Percentiles rank a stretch among this genome's conserved stretches.
These are phyloP conservation scores for Cardamine chenopodiifolia DNA, from an alignment of 345 rosid genomes.

Conservation along the genomic window DNA sequence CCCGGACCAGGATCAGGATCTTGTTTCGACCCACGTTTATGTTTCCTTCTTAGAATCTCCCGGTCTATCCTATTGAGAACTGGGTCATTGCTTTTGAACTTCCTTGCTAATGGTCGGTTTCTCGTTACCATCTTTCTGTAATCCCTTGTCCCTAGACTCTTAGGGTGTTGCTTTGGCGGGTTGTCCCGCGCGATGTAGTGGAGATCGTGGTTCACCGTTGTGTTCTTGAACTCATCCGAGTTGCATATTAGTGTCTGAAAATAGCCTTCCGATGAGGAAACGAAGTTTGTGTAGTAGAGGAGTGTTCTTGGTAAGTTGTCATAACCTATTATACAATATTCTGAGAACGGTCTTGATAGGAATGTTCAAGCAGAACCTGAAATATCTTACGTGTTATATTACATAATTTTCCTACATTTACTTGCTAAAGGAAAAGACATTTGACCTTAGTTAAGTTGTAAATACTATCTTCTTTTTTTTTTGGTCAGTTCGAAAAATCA, in stretches of 20 bases:
- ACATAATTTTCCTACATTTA: background rate
- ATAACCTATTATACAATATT: slow-evolving; percentile 75
- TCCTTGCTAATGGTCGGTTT: slow-evolving; percentile 83
- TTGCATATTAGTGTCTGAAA: slow-evolving; percentile 92
- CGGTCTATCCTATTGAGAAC: slow-evolving; percentile 79
- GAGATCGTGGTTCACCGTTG: slow-evolving; percentile 84
- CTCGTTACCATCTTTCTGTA: slow-evolving; percentile 68
- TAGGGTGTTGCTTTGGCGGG: slow-evolving; percentile 96
- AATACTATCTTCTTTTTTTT: background rate
- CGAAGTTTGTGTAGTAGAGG: slow-evolving; percentile 86
- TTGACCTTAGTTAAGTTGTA: slow-evolving; percentile 9
- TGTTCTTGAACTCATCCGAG: slow-evolving; percentile 73
- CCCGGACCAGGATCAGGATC: slow-evolving; percentile 66
- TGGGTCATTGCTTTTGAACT: slow-evolving; percentile 72
- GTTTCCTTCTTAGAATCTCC: slow-evolving; percentile 59
- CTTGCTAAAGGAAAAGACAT: slow-evolving; percentile 10
- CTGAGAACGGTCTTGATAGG: slow-evolving; percentile 84
- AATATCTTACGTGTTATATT: background rate
- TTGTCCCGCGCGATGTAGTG: slow-evolving; percentile 90
- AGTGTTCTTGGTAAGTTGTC: slow-evolving; percentile 92
- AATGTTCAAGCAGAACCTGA: slow-evolving; percentile 96
- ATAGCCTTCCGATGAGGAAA: slow-evolving; percentile 90
- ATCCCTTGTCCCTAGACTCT: slow-evolving; percentile 62
- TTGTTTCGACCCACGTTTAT: slow-evolving; percentile 43
- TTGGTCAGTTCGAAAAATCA: background rate